Percentiles rank a stretch among this genome's conserved stretches.
Evolutionary conservation across 495 filamentous ascomycete genomes (phyloP).

Genomic region (Annulohypoxylon maeteangense): DNA sequence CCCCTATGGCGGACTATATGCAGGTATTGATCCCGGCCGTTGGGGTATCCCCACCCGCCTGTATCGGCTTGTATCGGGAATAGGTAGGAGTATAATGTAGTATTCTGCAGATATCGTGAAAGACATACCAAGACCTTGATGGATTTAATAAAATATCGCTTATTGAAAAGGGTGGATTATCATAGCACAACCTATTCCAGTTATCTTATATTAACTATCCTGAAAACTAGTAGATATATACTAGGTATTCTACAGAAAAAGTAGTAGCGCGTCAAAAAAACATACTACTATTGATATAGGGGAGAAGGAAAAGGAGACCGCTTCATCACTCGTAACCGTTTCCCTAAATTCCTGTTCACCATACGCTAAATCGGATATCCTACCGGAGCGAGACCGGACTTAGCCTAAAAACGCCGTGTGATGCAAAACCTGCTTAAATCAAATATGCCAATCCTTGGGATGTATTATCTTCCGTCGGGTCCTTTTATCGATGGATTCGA

Average conservation of each 20-base stretch:
- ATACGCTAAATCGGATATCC: slow-evolving; percentile 18
- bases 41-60: background rate
- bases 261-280: background rate
- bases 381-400: background rate
- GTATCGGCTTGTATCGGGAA: slow-evolving; percentile 23
- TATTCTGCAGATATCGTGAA: too few relatives aligned
- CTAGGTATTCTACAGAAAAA: background rate
- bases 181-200: background rate
- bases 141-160: too few relatives aligned
- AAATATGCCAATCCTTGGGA: background rate
- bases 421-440: slow-evolving; percentile 32
- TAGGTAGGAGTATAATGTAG: background rate
- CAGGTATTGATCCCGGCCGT: background rate
- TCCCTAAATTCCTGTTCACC: background rate
- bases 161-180: background rate
- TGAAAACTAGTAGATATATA: background rate
- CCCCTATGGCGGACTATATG: background rate
- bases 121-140: too few relatives aligned
- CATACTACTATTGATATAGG: background rate
- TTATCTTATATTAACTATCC: background rate
- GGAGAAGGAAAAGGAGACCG: background rate
- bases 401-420: slow-evolving; percentile 27
- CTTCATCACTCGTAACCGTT: slow-evolving; percentile 23
- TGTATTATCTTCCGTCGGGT: background rate
- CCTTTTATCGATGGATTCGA: background rate